Evolutionary conservation across 2,329 filamentous ascomycete species (phyloP).

Genomic region (Apiospora aurea): DNA sequence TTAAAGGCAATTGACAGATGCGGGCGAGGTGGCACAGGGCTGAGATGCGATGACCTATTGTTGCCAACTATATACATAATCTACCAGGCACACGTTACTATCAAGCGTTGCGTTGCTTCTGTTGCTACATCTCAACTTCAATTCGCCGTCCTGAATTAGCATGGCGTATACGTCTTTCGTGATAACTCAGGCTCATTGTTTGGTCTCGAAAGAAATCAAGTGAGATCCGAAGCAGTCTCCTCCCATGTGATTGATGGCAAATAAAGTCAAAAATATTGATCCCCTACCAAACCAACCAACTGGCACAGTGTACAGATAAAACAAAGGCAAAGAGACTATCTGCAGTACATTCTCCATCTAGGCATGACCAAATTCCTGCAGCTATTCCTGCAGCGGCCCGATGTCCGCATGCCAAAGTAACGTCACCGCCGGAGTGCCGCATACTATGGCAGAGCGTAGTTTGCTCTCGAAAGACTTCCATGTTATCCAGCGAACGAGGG

Average conservation of each 20-base stretch:
- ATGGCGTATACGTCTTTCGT: not conserved
- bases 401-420: not conserved
- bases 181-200: too few species aligned
- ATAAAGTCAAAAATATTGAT: not conserved
- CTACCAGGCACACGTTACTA: not conserved
- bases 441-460: not conserved
- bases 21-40: not conserved
- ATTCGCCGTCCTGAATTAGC: not conserved
- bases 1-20: conserved; percentile 15
- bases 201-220: not conserved
- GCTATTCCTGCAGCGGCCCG: not conserved
- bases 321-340: not conserved
- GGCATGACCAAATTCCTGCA: not conserved
- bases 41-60: not conserved
- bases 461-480: too few species aligned
- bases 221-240: not conserved
- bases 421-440: not conserved
- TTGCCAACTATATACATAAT: not conserved
- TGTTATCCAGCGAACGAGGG: too few species aligned
- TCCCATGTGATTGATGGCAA: not conserved
- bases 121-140: not conserved
- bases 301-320: not conserved
- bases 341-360: not conserved
- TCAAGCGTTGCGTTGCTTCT: not conserved
- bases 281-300: not conserved